phyloP scores from a whole-genome alignment of 2,329 filamentous ascomycete genomes.

The Aurifilum marmelostoma region DNA sequence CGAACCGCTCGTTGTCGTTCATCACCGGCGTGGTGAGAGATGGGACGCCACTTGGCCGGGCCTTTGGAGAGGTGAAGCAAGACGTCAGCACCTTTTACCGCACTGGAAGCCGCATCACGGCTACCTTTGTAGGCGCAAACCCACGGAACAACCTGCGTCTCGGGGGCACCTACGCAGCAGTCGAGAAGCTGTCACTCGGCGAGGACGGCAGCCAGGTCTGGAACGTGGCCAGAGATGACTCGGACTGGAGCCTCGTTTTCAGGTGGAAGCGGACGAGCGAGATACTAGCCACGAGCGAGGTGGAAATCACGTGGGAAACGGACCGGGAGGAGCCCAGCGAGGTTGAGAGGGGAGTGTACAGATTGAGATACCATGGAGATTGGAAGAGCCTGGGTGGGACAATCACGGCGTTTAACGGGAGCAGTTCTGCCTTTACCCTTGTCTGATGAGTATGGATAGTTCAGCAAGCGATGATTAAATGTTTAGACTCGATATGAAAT shows the following conservation, averaged over 20 bases:
- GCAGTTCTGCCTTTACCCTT: slow-evolving; percentile 58
- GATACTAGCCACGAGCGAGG: slow-evolving; percentile 75
- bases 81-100: slow-evolving; percentile 59
- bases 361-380: slow-evolving; percentile 84
- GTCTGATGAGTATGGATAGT: slow-evolving; percentile 25
- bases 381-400: slow-evolving; percentile 65
- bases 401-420: slow-evolving; percentile 71
- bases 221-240: slow-evolving; percentile 70
- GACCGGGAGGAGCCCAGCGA: slow-evolving; percentile 63
- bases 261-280: slow-evolving; percentile 75
- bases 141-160: slow-evolving; percentile 85
- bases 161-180: slow-evolving; percentile 75
- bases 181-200: slow-evolving; percentile 63
- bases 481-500: too few species aligned
- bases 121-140: slow-evolving; percentile 82
- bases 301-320: slow-evolving; percentile 79
- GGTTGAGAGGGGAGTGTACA: slow-evolving; percentile 78
- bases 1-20: slow-evolving; percentile 73
- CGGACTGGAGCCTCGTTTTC: slow-evolving; percentile 83
- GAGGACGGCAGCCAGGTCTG: slow-evolving; percentile 50
- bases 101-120: slow-evolving; percentile 64
- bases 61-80: slow-evolving; percentile 69
- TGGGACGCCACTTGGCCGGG: slow-evolving; percentile 62
- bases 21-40: slow-evolving; percentile 80
- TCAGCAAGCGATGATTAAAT: not conserved